phyloP scores from a whole-genome alignment of 345 rosid species.

The Angophora floribunda region DNA sequence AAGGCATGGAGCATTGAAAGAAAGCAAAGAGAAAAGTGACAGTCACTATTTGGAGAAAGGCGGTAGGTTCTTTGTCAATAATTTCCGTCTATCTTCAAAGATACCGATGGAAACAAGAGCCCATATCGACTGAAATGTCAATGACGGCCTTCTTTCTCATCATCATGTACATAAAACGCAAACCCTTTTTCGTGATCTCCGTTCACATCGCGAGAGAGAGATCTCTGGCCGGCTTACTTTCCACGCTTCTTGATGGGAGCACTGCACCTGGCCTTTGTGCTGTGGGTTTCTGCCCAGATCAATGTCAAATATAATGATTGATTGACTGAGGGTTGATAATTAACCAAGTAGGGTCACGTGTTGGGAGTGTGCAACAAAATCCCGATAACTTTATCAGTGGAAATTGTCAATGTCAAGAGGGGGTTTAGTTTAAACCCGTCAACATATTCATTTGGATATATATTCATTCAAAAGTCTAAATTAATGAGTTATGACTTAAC shows the following conservation, averaged over 20 bases:
- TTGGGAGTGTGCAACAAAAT: fast-evolving
- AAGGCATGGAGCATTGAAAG: background rate
- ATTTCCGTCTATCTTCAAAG: background rate
- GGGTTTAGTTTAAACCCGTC: background rate
- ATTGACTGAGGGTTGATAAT: background rate
- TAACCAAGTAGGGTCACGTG: background rate
- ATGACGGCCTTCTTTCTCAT: background rate
- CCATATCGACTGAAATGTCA: background rate
- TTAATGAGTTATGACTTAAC: background rate
- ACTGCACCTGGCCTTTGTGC: background rate
- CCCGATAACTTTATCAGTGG: fast-evolving
- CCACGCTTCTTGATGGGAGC: background rate
- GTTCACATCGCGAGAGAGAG: background rate
- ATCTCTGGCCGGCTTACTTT: background rate
- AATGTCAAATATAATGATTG: background rate
- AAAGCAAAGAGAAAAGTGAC: background rate
- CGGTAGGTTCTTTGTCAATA: background rate
- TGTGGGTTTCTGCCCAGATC: background rate
- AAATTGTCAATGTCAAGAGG: background rate
- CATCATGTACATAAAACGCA: background rate
- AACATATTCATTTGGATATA: background rate
- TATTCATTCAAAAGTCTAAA: background rate
- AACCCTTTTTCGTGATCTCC: background rate
- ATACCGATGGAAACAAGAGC: background rate
- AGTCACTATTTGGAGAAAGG: background rate